phyloP scores from a whole-genome alignment of 108 stramenopile genomes.

The Phaeodactylum tricornutum region DNA sequence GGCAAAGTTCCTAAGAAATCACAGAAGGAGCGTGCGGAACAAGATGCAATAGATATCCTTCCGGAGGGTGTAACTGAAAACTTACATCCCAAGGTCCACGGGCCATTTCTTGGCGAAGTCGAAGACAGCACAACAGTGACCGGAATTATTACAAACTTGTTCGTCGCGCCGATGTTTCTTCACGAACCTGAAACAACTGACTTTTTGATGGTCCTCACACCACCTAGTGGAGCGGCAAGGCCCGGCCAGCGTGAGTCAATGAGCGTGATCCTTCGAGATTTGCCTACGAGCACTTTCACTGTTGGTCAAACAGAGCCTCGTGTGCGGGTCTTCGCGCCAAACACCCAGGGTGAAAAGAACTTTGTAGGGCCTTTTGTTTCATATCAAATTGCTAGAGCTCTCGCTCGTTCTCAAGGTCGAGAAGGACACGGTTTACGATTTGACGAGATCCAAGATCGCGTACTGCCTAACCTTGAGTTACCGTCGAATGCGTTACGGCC shows the following conservation, averaged over 20 bases:
- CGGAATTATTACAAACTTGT: conserved; percentile 71
- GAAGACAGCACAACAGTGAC: conserved; percentile 74
- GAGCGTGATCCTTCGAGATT: conserved; percentile 61
- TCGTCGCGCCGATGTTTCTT: conserved; percentile 75
- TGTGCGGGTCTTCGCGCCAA: conserved; percentile 65
- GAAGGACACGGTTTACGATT: conserved; percentile 53
- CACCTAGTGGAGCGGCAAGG: conserved; percentile 20
- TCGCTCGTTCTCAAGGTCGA: conserved; percentile 28
- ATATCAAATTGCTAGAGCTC: conserved; percentile 61
- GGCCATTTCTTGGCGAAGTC: conserved; percentile 82
- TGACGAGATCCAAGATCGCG: conserved; percentile 52
- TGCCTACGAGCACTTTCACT: conserved; percentile 60
- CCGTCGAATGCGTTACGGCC: conserved; percentile 46
- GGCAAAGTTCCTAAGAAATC: conserved; percentile 56
- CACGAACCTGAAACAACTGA: conserved; percentile 76
- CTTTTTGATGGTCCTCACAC: conserved; percentile 79
- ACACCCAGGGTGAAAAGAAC: conserved; percentile 71
- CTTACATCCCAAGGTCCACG: conserved; percentile 68
- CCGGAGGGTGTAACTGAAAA: conserved; percentile 86
- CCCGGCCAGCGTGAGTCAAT: conserved; percentile 29
- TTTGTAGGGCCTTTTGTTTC: conserved; percentile 65
- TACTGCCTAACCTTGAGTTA: conserved; percentile 46
- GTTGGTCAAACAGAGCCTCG: conserved; percentile 82
- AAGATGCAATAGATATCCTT: conserved; percentile 50
- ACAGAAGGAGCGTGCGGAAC: conserved; percentile 37